Base-by-base conservation (phyloP, 768 basidiomycete genomes). In the Termitomyces sp. region DNA sequence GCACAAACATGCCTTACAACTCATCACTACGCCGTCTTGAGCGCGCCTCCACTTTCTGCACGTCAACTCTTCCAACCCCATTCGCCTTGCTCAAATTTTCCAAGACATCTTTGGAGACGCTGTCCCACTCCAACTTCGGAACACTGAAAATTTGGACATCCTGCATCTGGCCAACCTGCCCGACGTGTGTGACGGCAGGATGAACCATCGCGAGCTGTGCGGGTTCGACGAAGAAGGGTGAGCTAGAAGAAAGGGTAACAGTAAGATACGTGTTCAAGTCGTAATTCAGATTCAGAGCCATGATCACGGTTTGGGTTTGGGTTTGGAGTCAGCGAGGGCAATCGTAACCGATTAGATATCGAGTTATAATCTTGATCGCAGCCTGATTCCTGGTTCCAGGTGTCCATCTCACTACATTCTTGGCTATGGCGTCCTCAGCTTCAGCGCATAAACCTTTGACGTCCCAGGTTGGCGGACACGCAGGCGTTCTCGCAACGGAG, bases 391-490 rank as follows among this genome's bases (percentile, higher is more conserved):
- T 28, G 28, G 28, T 28, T 7, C 4, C 28, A 28, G 7, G 28
- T 28, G 43, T n/a, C 10, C 30, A 30, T 35, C 26, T 5, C 21
- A 14, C 45, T 14, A 32, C 30, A 6, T 30, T 19, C 30, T 47
- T 35, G 10, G 38, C 26, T 15, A 43, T 35, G 41, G 19, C 52
- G 6, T 38, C 43, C 52, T 55, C 48, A 19, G 38, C 44, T 38
- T 41, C 57, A 14, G 11, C 37, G 22, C 37, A 56, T n/a, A 60
- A 55, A 34, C 57, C 62, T 37, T 58, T 64, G 6, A 37, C 61
- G 30, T 62, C 65, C 24, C 65, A 93, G 71, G 91, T 95, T 48
- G 91, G 88, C 19, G 93, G 93, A 0, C 93, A 96, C 64, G 67
- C 80, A 3, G 85, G 87, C 19, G 79, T 95, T n/a, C 74, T 81